Conservation (phyloP, 2,329 filamentous ascomycete species). For the Curvularia spicifera region DNA sequence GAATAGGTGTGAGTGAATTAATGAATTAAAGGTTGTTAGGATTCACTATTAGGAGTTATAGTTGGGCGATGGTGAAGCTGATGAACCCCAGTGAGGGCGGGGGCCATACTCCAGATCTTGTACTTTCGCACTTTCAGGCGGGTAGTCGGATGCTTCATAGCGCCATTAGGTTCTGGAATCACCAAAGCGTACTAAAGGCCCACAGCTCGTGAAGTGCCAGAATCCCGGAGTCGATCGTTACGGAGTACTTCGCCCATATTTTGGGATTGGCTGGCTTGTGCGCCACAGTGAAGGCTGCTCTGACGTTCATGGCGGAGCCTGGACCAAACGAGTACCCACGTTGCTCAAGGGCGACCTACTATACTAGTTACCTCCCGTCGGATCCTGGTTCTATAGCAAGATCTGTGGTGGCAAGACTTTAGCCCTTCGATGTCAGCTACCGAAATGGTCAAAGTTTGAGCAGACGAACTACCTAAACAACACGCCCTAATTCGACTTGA, state of each 20-base stretch:
- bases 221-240: conserved; percentile 13
- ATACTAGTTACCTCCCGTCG: conserved; percentile 9
- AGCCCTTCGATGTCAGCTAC: not conserved
- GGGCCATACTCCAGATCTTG: conserved; percentile 11
- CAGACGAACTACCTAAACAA: not conserved
- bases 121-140: conserved; percentile 8
- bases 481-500: not conserved
- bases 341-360: not conserved
- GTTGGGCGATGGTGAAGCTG: conserved; percentile 2
- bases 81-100: conserved; percentile 10
- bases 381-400: not conserved
- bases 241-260: conserved; percentile 6
- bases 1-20: not conserved
- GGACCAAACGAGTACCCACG: conserved; percentile 6
- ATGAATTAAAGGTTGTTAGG: conserved; percentile 3
- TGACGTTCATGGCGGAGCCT: conserved; percentile 13
- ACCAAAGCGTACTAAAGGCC: conserved; percentile 9
- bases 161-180: conserved; percentile 10
- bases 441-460: not conserved
- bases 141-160: conserved; percentile 12
- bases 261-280: conserved; percentile 8
- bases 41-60: conserved; percentile 6
- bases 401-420: conserved; percentile 3
- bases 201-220: conserved; percentile 7
- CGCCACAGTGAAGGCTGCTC: conserved; percentile 10